These are phyloP conservation scores for Camellia lanceoleosa DNA, from an alignment of 148 eudicot genomes.

Conservation along the genomic window DNA sequence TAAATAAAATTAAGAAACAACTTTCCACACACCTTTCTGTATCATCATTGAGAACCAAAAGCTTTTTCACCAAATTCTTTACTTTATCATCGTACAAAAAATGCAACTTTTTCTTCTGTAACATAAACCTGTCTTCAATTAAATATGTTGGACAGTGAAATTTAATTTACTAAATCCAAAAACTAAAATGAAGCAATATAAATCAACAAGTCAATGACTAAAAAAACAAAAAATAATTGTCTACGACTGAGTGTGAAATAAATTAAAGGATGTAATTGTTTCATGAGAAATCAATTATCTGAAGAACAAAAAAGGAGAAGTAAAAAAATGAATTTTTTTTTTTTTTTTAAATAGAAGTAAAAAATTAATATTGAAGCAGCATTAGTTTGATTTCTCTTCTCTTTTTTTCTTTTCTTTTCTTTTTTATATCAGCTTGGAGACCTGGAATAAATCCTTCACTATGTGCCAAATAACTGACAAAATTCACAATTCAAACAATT, in stretches of 20 bases:
- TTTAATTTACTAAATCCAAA: background rate
- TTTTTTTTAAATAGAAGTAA: background rate
- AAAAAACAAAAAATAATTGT: background rate
- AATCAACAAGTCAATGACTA: background rate
- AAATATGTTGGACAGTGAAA: constrained; percentile 18
- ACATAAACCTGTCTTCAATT: constrained; percentile 24
- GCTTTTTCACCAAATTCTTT: constrained; percentile 62
- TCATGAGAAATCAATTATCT: background rate
- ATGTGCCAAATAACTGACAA: background rate
- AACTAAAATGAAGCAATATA: background rate
- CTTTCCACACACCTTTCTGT: constrained; percentile 55
- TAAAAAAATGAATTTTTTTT: no score
- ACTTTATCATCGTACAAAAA: constrained; percentile 67
- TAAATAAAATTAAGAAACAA: background rate
- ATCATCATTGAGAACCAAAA: constrained; percentile 62
- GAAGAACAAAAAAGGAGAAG: background rate
- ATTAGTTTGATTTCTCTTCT: background rate
- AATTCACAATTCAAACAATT: background rate
- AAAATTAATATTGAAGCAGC: background rate
- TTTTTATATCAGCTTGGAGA: background rate
- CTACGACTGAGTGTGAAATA: background rate
- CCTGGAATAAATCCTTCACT: background rate
- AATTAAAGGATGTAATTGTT: no score
- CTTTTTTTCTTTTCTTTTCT: background rate
- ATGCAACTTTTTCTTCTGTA: constrained; percentile 69